phyloP scores from a whole-genome alignment of 2,329 filamentous ascomycete species.

The Teratosphaeria gauchensis region DNA sequence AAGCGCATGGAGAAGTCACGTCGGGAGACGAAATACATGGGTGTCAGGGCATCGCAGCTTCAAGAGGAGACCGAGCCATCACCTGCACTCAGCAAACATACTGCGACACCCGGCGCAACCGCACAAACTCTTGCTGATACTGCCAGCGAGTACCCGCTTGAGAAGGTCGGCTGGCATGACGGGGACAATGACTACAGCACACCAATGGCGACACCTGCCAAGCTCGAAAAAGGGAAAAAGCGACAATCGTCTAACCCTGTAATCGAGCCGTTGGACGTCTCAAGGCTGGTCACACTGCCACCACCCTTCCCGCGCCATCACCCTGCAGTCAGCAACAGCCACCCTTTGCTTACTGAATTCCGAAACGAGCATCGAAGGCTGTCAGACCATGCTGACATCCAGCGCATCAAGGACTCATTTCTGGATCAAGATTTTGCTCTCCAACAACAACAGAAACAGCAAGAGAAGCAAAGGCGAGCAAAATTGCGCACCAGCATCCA shows the following conservation, averaged over 20 bases:
- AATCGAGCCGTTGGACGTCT: conserved; percentile 59
- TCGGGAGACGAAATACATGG: conserved; percentile 94
- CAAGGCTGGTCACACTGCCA: conserved; percentile 81
- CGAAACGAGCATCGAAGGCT: conserved; percentile 67
- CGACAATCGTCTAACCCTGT: conserved; percentile 15
- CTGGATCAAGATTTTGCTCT: conserved; percentile 19
- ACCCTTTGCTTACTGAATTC: conserved; percentile 75
- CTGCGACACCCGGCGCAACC: conserved; percentile 28
- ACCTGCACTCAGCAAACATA: conserved; percentile 9
- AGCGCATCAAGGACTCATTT: conserved; percentile 38
- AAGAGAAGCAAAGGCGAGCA: conserved; percentile 19
- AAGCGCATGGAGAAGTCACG: conserved; percentile 62
- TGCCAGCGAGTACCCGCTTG: conserved; percentile 52
- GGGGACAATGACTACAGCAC: conserved; percentile 22
- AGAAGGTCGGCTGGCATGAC: conserved; percentile 54
- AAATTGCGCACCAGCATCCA: conserved; percentile 50
- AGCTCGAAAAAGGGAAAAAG: conserved; percentile 1
- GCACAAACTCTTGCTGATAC: conserved; percentile 33
- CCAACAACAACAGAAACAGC: conserved; percentile 37
- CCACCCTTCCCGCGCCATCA: conserved; percentile 91
- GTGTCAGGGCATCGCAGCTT: conserved; percentile 66
- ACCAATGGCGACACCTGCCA: conserved; percentile 23
- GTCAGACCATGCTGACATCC: conserved; percentile 59
- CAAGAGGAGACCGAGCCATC: conserved; percentile 45
- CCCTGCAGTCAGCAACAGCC: conserved; percentile 90